These are phyloP conservation scores for Aquilaria yunnanensis DNA, from an alignment of 345 rosid species.

Conservation along the genomic window DNA sequence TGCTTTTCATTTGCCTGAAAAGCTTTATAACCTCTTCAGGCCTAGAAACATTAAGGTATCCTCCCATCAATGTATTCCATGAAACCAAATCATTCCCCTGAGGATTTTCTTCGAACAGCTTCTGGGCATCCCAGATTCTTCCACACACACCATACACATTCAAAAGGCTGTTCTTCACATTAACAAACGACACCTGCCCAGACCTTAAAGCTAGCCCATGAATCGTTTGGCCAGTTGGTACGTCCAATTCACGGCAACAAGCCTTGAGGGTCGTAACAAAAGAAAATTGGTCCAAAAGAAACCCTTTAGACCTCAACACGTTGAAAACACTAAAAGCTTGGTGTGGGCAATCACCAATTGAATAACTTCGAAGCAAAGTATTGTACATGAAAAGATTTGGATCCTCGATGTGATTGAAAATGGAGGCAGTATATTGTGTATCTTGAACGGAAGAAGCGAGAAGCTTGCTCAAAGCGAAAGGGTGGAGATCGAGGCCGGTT, in stretches of 20 bases:
- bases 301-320: slow-evolving; percentile 37
- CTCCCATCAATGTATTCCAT: slow-evolving; percentile 52
- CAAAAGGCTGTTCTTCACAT: slow-evolving; percentile 45
- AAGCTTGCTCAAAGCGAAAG: slow-evolving; percentile 54
- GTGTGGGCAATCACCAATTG: slow-evolving; percentile 37
- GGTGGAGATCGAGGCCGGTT: slow-evolving; percentile 42
- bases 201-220: slow-evolving; percentile 48
- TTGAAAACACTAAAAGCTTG: slow-evolving; percentile 45
- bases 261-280: slow-evolving; percentile 47
- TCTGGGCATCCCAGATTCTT: slow-evolving; percentile 31
- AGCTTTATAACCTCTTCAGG: slow-evolving; percentile 23
- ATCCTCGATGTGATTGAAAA: slow-evolving; percentile 33
- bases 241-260: slow-evolving; percentile 28
- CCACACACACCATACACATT: slow-evolving; percentile 33
- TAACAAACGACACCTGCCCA: slow-evolving; percentile 34
- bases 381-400: slow-evolving; percentile 63
- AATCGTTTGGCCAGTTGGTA: slow-evolving; percentile 28
- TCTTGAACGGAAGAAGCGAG: slow-evolving; percentile 44
- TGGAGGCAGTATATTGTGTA: slow-evolving; percentile 45
- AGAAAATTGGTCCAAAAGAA: slow-evolving; percentile 51
- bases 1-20: slow-evolving; percentile 29
- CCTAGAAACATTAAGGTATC: slow-evolving; percentile 31
- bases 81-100: slow-evolving; percentile 40
- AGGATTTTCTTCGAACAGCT: slow-evolving; percentile 55
- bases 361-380: slow-evolving; percentile 49